Evolutionary conservation across 345 rosid genomes (phyloP).

Genomic region (Cardamine occulta): DNA sequence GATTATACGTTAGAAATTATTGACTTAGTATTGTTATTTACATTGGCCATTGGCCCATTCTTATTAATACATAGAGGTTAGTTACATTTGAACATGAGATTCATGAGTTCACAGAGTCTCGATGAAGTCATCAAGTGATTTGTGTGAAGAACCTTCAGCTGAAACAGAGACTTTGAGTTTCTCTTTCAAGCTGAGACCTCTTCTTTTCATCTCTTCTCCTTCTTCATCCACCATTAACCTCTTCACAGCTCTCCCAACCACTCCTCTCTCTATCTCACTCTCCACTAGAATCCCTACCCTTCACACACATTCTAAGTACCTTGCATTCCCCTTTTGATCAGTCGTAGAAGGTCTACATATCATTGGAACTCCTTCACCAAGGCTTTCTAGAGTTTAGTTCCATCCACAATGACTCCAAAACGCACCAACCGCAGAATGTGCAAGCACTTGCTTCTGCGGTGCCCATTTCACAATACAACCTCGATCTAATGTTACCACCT

Average conservation of each 20-base stretch:
- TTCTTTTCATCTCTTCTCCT: slow-evolving; percentile 19
- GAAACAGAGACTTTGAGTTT: slow-evolving; percentile 18
- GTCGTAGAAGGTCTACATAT: slow-evolving; percentile 50
- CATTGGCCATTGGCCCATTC: neutral
- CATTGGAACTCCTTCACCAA: slow-evolving; percentile 54
- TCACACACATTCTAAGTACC: slow-evolving; percentile 53
- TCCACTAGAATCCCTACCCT: slow-evolving; percentile 43
- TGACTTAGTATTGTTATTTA: neutral
- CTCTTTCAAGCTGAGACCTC: slow-evolving; percentile 21
- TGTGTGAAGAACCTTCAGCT: slow-evolving; percentile 10
- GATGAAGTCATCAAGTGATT: slow-evolving; percentile 11
- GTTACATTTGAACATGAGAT: neutral
- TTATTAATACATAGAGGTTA: neutral
- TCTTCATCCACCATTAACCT: slow-evolving; percentile 22
- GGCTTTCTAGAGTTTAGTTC: slow-evolving; percentile 21
- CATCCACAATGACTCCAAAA: slow-evolving; percentile 21
- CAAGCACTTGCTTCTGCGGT: slow-evolving; percentile 28
- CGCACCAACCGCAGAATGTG: slow-evolving; percentile 6
- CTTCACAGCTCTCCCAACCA: slow-evolving; percentile 9
- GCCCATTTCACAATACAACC: slow-evolving; percentile 43
- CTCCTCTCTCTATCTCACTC: slow-evolving; percentile 5
- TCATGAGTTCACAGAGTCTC: neutral
- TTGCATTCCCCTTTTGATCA: slow-evolving; percentile 49
- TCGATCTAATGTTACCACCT: slow-evolving; percentile 4
- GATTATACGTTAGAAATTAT: too few relatives aligned